A percentile compares a stretch with the other conserved stretches of the same genome.
Conservation (phyloP, 2,329 filamentous ascomycete genomes). For the Penicillium hesseltinei region DNA sequence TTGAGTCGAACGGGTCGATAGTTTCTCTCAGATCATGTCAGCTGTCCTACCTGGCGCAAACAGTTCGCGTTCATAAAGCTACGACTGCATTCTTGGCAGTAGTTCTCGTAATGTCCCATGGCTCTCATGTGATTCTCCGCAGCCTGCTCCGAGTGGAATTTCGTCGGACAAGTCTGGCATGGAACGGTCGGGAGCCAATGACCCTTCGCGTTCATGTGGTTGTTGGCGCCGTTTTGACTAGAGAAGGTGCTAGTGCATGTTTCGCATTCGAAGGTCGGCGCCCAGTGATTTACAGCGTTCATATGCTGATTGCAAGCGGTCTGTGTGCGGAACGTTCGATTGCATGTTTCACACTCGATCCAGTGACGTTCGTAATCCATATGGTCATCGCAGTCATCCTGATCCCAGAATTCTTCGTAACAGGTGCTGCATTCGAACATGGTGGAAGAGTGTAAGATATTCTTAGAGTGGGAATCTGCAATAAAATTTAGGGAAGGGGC, state of each 20-base stretch:
- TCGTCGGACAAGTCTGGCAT: conserved; percentile 22
- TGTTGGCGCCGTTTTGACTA: neutral
- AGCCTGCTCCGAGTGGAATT: neutral
- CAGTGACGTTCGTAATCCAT: conserved; percentile 18
- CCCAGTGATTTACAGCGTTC: conserved; percentile 21
- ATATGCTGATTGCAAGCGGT: conserved; percentile 24
- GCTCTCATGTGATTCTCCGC: neutral
- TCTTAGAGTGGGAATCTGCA: neutral
- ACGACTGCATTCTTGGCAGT: neutral
- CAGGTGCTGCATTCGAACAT: neutral
- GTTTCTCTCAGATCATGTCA: neutral
- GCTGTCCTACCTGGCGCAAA: neutral
- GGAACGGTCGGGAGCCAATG: conserved; percentile 17
- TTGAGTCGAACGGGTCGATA: neutral
- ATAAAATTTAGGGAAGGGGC: too few relatives aligned
- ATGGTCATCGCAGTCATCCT: neutral
- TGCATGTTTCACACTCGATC: conserved; percentile 27
- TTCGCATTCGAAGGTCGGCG: conserved; percentile 29
- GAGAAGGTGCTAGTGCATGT: neutral
- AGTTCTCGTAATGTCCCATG: neutral
- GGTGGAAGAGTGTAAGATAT: too few relatives aligned
- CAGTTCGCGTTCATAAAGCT: neutral
- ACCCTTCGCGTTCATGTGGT: neutral
- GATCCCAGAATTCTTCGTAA: neutral
- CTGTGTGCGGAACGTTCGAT: conserved; percentile 11